phyloP scores from a whole-genome alignment of 345 rosid species.

The Turnera subulata region DNA sequence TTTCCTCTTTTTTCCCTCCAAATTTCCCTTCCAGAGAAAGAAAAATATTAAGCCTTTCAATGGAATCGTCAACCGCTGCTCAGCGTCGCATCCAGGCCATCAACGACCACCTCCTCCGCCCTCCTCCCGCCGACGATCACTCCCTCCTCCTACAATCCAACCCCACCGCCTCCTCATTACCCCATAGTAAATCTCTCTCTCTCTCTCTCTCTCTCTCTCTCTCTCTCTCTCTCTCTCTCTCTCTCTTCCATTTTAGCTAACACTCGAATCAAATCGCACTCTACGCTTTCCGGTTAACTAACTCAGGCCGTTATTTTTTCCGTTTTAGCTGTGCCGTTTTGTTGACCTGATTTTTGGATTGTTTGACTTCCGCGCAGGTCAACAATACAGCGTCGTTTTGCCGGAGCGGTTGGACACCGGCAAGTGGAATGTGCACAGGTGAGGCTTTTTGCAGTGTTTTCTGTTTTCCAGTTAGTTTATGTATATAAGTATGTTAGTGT shows the following conservation, averaged over 20 bases:
- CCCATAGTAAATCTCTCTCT: slow-evolving; percentile 23
- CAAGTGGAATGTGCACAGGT: slow-evolving; percentile 93
- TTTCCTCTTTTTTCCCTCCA: neutral
- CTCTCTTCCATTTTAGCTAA: neutral
- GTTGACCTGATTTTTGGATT: neutral
- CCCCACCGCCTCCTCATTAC: slow-evolving; percentile 42
- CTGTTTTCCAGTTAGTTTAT: neutral
- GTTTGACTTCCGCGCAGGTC: slow-evolving; percentile 4
- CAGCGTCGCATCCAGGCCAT: slow-evolving; percentile 62
- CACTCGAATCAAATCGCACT: neutral
- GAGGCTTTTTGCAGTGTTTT: slow-evolving; percentile 1
- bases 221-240: neutral
- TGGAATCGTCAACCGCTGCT: slow-evolving; percentile 36
- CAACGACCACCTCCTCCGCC: slow-evolving; percentile 42
- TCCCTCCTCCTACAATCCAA: slow-evolving; percentile 25
- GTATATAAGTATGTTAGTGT: neutral
- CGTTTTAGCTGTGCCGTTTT: neutral
- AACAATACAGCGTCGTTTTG: slow-evolving; percentile 55
- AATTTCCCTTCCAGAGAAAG: slow-evolving; percentile 11
- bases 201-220: neutral
- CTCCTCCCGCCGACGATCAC: slow-evolving; percentile 12
- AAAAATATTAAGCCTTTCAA: neutral
- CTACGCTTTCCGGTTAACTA: neutral
- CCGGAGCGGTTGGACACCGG: slow-evolving; percentile 75
- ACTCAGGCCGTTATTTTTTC: neutral